Base-by-base conservation (phyloP, 2,329 filamentous ascomycete genomes). In the Pezizomycotina sp. region DNA sequence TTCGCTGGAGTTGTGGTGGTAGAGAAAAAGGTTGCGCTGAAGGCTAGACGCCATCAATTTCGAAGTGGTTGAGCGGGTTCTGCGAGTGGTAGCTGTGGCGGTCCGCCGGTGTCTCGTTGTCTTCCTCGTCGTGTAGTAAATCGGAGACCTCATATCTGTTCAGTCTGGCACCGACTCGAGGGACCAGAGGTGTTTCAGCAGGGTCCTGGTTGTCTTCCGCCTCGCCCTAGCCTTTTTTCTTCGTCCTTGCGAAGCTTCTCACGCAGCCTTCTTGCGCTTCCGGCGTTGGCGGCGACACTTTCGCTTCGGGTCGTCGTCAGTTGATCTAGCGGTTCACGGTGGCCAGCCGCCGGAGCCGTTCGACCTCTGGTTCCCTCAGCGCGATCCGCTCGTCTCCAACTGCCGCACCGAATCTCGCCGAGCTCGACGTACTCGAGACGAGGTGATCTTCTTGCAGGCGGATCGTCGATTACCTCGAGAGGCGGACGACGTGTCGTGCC, bases 391-490 rank as follows among this genome's bases (percentile, higher is more conserved):
- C 77, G 5, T 83, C 65, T 4, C 82, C 86, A 59, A 84, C 78
- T 86, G 36, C 89, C 73, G 89, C 89, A 98, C 30, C 82, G 69
- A 38, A 98, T 81, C 59, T 98, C 89, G 33, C 89, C 86, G 25
- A 86, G 69, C 55, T 93, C 82, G 38, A 93, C 84, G 57, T 86
- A 86, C 57, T 98, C 89, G 27, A 98, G 68, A 95, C 81, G 61
- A 98, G 86, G 60, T 98, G 98, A 45, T 92, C 61, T 98, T 98
- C 61, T 91, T 89, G 40, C 83, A 72, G 52, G 83, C 81, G 86
- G 86, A 55, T 98, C 89, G 55, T 98, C 89, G 51, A 98, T 95
- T 52, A 98, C 84, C 60, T 98, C 89, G 46, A 95, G 69, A 98
- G 65, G 50, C 81, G 84, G 45, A 98, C 89, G 25, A 98, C 81